Percentiles rank a stretch among this genome's conserved stretches.
Evolutionary conservation across 345 rosid genomes (phyloP).

Genomic region (Turritis glabra): DNA sequence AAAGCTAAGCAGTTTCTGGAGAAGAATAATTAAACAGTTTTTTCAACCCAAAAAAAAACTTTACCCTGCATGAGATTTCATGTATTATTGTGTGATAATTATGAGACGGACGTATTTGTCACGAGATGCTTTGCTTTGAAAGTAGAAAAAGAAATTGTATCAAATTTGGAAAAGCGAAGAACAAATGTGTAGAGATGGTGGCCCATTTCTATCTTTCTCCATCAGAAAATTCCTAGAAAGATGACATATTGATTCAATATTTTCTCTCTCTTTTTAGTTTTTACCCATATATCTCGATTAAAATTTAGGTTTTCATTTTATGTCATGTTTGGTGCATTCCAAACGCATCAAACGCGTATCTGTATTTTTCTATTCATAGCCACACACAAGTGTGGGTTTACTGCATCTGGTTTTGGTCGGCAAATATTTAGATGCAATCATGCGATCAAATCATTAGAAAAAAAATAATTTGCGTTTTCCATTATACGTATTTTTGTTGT

Average conservation of each 20-base stretch:
- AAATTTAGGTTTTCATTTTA: slow-evolving; percentile 2
- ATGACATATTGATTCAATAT: not conserved
- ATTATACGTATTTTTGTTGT: no score
- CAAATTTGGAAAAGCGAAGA: slow-evolving; percentile 23
- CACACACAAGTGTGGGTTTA: no score
- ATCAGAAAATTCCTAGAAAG: slow-evolving; percentile 16
- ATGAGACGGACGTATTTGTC: not conserved
- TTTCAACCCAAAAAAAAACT: not conserved
- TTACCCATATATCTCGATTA: not conserved
- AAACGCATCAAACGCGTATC: not conserved
- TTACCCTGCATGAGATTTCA: not conserved
- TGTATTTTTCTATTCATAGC: not conserved
- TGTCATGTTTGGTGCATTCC: slow-evolving; percentile 10
- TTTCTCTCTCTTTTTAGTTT: not conserved
- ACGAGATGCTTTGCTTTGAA: slow-evolving; percentile 16
- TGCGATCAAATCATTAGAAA: no score
- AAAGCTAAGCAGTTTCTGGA: no score
- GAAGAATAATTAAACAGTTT: no score
- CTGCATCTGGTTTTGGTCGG: no score
- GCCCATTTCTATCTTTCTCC: slow-evolving; percentile 29
- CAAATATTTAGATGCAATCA: no score
- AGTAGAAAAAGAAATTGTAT: not conserved
- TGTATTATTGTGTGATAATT: not conserved
- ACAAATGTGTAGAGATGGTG: slow-evolving; percentile 15
- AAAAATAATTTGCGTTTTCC: no score